These are phyloP conservation scores for Thalia dealbata DNA, from an alignment of 176 grass and related monocot genomes.

Conservation along the genomic window DNA sequence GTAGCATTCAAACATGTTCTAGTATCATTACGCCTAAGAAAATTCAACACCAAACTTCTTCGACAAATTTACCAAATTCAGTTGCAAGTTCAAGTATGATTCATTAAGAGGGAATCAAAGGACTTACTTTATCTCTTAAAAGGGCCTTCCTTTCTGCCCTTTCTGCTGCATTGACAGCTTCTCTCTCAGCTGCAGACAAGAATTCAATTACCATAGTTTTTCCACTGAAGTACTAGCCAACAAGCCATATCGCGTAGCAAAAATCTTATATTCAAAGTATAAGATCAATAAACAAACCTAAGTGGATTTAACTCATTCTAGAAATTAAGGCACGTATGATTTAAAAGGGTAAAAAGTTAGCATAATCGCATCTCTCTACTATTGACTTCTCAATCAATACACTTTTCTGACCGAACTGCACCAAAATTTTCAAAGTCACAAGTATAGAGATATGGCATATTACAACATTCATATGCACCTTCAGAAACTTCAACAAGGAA, in stretches of 20 bases:
- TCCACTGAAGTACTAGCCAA: neutral
- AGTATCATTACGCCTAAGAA: neutral
- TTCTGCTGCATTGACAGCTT: slow-evolving; percentile 64
- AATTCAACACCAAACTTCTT: neutral
- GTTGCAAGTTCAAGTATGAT: neutral
- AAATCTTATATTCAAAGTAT: neutral
- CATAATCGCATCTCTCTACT: too few species aligned
- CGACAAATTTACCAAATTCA: neutral
- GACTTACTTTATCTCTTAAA: slow-evolving; percentile 70
- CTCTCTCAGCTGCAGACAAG: slow-evolving; percentile 76
- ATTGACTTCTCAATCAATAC: too few species aligned
- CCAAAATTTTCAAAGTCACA: too few species aligned
- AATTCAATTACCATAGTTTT: neutral
- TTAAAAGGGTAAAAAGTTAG: too few species aligned
- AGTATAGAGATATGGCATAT: too few species aligned
- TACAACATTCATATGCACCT: too few species aligned
- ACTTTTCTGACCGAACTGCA: too few species aligned
- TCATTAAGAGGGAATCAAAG: neutral
- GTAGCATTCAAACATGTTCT: neutral
- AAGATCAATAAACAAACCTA: too few species aligned
- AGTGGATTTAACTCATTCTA: too few species aligned
- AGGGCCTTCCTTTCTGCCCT: slow-evolving; percentile 84
- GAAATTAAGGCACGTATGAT: too few species aligned
- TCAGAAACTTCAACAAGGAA: too few species aligned
- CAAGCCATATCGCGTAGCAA: neutral